phyloP scores from a whole-genome alignment of 1,139 yeast genomes.

The Magnusiomyces tetraspermus region DNA sequence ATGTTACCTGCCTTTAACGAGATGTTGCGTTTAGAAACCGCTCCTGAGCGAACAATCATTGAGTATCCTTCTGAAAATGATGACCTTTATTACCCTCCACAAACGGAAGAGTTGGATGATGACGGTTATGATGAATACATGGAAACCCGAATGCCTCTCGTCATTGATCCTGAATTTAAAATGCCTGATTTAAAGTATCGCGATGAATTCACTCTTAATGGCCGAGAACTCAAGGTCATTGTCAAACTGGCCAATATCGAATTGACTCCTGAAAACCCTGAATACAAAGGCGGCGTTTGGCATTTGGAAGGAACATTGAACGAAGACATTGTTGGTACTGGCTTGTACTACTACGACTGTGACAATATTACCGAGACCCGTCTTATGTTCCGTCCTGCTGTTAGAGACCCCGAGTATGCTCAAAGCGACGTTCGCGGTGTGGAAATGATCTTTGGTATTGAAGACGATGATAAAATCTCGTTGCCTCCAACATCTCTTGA shows the following conservation, averaged over 20 bases:
- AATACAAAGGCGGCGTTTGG: slow-evolving; percentile 39
- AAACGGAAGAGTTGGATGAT: no score
- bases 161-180: background rate
- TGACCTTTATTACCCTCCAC: no score
- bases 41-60: background rate
- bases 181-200: slow-evolving; percentile 3
- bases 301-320: slow-evolving; percentile 40
- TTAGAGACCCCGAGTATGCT: slow-evolving; percentile 34
- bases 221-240: slow-evolving; percentile 31
- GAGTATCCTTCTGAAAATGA: no score
- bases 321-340: slow-evolving; percentile 40
- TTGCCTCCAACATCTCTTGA: slow-evolving; percentile 28
- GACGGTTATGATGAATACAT: background rate
- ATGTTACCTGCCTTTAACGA: slow-evolving; percentile 31
- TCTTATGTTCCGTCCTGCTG: slow-evolving; percentile 32
- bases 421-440: slow-evolving; percentile 32
- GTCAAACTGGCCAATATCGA: slow-evolving; percentile 39
- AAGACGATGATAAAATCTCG: slow-evolving; percentile 26
- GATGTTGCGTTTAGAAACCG: slow-evolving; percentile 5
- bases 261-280: slow-evolving; percentile 38
- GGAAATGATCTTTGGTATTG: slow-evolving; percentile 24
- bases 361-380: slow-evolving; percentile 37
- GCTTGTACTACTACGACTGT: slow-evolving; percentile 38
- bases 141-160: background rate
- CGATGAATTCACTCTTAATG: slow-evolving; percentile 9